These are phyloP conservation scores for Botrytis deweyae DNA, from an alignment of 2,329 filamentous ascomycete species.

Conservation along the genomic window DNA sequence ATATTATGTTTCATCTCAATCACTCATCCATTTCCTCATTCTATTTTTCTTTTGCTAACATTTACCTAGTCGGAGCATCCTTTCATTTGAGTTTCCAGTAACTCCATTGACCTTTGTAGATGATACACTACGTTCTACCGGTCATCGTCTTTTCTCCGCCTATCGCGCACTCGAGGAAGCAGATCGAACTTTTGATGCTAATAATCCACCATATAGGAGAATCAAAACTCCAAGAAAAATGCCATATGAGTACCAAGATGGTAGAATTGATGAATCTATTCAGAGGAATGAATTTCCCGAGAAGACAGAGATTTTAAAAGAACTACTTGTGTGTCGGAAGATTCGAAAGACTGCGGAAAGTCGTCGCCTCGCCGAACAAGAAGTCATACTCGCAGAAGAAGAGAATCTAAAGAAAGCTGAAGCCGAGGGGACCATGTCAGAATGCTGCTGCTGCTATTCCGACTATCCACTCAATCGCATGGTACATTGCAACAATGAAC, in stretches of 20 bases:
- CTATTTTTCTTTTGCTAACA: constrained; percentile 29
- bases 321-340: constrained; percentile 43
- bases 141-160: constrained; percentile 37
- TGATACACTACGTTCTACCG: constrained; percentile 37
- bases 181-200: constrained; percentile 38
- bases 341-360: constrained; percentile 35
- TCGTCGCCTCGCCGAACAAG: constrained; percentile 43
- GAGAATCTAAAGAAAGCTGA: constrained; percentile 46
- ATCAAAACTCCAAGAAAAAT: constrained; percentile 36
- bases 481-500: constrained; percentile 61
- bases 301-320: constrained; percentile 38
- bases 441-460: constrained; percentile 73
- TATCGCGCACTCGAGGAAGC: constrained; percentile 41
- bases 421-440: constrained; percentile 53
- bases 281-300: neutral
- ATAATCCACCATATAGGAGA: constrained; percentile 33
- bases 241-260: constrained; percentile 23
- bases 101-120: constrained; percentile 43
- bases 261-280: constrained; percentile 16
- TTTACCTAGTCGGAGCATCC: constrained; percentile 29
- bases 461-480: constrained; percentile 66
- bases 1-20: neutral
- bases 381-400: constrained; percentile 44
- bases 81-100: constrained; percentile 40
- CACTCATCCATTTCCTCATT: neutral